Evolutionary conservation across 1,139 yeast genomes (phyloP), one percentile per base, ranked within the genome.

Genomic region (Diutina siamensis): DNA sequence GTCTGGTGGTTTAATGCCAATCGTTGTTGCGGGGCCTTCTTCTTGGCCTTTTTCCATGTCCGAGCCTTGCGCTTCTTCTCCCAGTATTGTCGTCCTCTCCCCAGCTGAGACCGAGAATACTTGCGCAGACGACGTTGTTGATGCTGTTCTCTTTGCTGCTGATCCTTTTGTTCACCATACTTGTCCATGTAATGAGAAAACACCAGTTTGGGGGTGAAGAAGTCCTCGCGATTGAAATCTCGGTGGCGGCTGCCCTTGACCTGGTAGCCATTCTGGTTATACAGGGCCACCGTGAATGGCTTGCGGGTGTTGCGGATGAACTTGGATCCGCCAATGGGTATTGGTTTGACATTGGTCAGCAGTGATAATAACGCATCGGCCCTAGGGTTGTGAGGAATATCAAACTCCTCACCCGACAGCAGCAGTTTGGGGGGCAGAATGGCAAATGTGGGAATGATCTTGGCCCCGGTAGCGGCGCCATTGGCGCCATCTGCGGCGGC

Each of bases 121-220:
- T 62, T 59, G 44, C 53, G 51, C 35, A 22, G 21, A 51, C 46
- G 48, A 48, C 47, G 20, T 46, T 46, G 10, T 49, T 51, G 36
- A 45, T 49, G 20, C 47, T 46, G 20, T 46, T 46, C 9, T 49
- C 50, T 35, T 45, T 49, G 20, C 47, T 46, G 40, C 44, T 48
- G 41, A 55, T 56, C 57, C 48, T 60, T 55, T 52, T 64, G 59
- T 50, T 69, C 78, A 35, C 78, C 77, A 51, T 78, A 78, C 25
- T 34, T 82, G 53, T 78, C 86, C 82, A 82, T 74, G 56, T 81
- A 82, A 53, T 79, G 82, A 51, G 76, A 76, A 53, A 79, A 76
- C 4, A 79, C 83, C 22, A 88, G 78, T 49, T 82, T 83, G 1
- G 94, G 94, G 2, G 94, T 83, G 57, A 82, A 83, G 53, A 73